phyloP scores from a whole-genome alignment of 768 basidiomycete species.

The Russula brevipes region DNA sequence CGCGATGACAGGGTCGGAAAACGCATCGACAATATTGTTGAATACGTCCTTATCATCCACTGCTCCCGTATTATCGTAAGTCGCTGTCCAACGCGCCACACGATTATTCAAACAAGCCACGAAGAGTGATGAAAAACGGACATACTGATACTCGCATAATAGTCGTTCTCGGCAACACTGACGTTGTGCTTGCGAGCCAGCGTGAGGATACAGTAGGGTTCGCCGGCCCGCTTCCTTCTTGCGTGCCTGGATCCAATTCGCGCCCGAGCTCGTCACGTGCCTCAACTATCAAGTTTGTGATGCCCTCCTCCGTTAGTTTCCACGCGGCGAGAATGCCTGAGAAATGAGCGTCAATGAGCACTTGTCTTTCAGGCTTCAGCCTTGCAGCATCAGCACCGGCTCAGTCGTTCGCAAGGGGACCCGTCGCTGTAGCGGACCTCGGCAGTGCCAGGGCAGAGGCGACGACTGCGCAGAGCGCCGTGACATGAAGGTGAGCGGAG shows the following conservation, averaged over 20 bases:
- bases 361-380: no score
- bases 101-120: not conserved
- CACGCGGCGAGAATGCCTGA: no score
- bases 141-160: conserved; percentile 29
- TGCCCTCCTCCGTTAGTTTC: no score
- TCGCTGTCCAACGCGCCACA: conserved; percentile 33
- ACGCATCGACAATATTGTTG: conserved; percentile 37
- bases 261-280: no score
- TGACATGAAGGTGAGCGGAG: no score
- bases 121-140: conserved; percentile 25
- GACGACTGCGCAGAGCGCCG: no score
- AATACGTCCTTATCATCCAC: conserved; percentile 46
- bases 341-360: no score
- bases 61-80: conserved; percentile 45
- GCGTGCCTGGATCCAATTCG: conserved; percentile 17
- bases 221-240: conserved; percentile 39
- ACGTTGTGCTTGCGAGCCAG: conserved; percentile 49
- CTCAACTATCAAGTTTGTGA: no score
- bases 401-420: no score
- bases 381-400: no score
- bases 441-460: no score
- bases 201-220: conserved; percentile 56
- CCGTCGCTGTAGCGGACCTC: no score
- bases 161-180: conserved; percentile 39
- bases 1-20: conserved; percentile 34